Evolutionary conservation across 805 yeast genomes (phyloP).

Genomic region (Yamadazyma endophytica): DNA sequence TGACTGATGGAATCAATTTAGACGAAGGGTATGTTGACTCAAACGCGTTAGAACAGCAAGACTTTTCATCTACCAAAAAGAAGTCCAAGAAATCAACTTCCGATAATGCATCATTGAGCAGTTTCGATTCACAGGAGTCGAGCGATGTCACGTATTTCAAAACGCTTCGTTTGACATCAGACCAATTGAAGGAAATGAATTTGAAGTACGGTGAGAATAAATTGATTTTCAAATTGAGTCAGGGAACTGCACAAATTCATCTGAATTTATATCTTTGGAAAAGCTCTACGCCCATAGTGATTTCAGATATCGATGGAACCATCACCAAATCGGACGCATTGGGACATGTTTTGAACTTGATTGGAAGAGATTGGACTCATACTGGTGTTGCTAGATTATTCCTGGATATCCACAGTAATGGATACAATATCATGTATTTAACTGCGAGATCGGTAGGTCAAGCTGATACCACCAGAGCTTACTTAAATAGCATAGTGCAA

Average conservation of each 20-base stretch:
- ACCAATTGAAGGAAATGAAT: slow-evolving; percentile 71
- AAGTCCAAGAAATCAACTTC: not conserved
- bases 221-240: slow-evolving; percentile 72
- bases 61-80: too few relatives aligned
- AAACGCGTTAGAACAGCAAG: slow-evolving; percentile 16
- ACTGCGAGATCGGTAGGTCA: slow-evolving; percentile 96
- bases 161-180: slow-evolving; percentile 86
- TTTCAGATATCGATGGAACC: slow-evolving; percentile 96
- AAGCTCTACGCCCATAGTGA: slow-evolving; percentile 80
- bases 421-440: slow-evolving; percentile 88
- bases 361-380: slow-evolving; percentile 98
- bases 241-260: slow-evolving; percentile 72
- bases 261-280: slow-evolving; percentile 84
- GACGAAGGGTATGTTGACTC: slow-evolving; percentile 9
- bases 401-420: slow-evolving; percentile 80
- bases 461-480: slow-evolving; percentile 87
- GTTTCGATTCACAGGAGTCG: not conserved
- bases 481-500: slow-evolving; percentile 73
- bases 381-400: slow-evolving; percentile 90
- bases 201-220: slow-evolving; percentile 78
- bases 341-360: slow-evolving; percentile 90
- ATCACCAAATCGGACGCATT: slow-evolving; percentile 96
- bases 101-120: slow-evolving; percentile 3
- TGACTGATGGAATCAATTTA: slow-evolving; percentile 25
- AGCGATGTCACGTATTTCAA: slow-evolving; percentile 57